Evolutionary conservation across 1,284 basidiomycete species (phyloP).

Genomic region (Hymenochaete sp.): DNA sequence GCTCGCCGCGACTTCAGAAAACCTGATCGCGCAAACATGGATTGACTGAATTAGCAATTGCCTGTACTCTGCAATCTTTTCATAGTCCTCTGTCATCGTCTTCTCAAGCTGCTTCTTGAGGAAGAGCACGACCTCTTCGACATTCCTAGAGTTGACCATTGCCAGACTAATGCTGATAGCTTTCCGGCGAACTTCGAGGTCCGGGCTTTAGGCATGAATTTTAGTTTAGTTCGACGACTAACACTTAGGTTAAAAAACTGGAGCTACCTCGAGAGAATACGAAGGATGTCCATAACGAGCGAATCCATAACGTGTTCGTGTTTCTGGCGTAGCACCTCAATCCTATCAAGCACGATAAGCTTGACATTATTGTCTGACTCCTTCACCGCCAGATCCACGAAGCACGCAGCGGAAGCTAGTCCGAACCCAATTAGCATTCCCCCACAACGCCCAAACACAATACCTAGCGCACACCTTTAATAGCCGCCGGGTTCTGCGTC

Average conservation of each 20-base stretch:
- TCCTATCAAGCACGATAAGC: slow-evolving; percentile 91
- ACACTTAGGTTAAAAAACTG: neutral
- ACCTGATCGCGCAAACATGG: slow-evolving; percentile 93
- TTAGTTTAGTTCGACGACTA: neutral
- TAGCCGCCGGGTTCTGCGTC: slow-evolving; percentile 92
- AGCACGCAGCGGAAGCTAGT: slow-evolving; percentile 79
- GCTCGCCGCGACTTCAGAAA: slow-evolving; percentile 95
- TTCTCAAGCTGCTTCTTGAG: slow-evolving; percentile 97
- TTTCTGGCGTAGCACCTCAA: slow-evolving; percentile 76
- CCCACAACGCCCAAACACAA: neutral
- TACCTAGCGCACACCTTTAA: slow-evolving; percentile 88
- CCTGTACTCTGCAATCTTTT: slow-evolving; percentile 90
- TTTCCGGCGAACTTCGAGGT: slow-evolving; percentile 95
- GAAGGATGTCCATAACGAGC: slow-evolving; percentile 93
- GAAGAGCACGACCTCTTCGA: slow-evolving; percentile 96
- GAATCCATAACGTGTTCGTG: slow-evolving; percentile 90
- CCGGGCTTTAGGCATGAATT: slow-evolving; percentile 53
- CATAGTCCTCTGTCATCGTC: slow-evolving; percentile 80
- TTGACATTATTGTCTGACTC: slow-evolving; percentile 99
- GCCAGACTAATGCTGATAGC: slow-evolving; percentile 86
- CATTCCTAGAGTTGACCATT: slow-evolving; percentile 92
- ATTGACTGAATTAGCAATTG: slow-evolving; percentile 97
- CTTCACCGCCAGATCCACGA: slow-evolving; percentile 87
- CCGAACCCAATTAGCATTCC: slow-evolving; percentile 4
- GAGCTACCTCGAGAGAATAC: slow-evolving; percentile 71